Evolutionary conservation across 768 basidiomycete genomes (phyloP), one percentile per base, ranked within the genome.

Genomic region (Termitomyces titanicus): DNA sequence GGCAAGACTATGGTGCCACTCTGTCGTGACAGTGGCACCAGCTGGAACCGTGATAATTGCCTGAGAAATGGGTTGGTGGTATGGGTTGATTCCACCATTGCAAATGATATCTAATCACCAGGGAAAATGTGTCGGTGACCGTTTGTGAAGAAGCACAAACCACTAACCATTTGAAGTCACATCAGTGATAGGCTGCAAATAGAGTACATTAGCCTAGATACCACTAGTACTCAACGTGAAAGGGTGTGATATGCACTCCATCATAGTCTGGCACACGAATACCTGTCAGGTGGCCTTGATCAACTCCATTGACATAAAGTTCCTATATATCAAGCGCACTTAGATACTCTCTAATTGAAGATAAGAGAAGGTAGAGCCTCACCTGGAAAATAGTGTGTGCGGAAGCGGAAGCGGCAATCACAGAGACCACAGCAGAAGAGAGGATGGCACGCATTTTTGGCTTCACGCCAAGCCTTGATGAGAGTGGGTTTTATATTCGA

Each of bases 1-100:
- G 5, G 63, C 59, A 22, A 82, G 68, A 0, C 73, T 78, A 62
- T 80, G 80, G 49, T 75, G 81, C 72, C 73, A 83, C 57, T 83
- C 78, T 27, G 79, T 76, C 11, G 79, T 79, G 18, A 84, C 74
- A 53, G 71, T 69, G 6, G 79, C 69, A 18, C 83, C 82, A 57
- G 82, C 83, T 0, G 82, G 69, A 11, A 81, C 79, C 15, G 70
- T 67, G 61, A 83, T 79, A 35, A 80, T 63, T 1, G 68, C 68
- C 22, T 64, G 66, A 4, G 78, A 80, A 13, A 81, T 63, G 9
- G 79, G 80, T 54, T 71, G 68, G 47, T 74, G 73, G 64, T 79
- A 81, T 3, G 79, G 80, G 63, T 82, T 83, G 60, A 80, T 79
- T 12, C 80, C 81, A 22, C 82, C 80, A 48, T 84, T 84, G 74